A percentile compares a stretch with the other conserved stretches of the same genome.
phyloP scores from a whole-genome alignment of 1,284 basidiomycete species.

The Sporisorium sorghi region DNA sequence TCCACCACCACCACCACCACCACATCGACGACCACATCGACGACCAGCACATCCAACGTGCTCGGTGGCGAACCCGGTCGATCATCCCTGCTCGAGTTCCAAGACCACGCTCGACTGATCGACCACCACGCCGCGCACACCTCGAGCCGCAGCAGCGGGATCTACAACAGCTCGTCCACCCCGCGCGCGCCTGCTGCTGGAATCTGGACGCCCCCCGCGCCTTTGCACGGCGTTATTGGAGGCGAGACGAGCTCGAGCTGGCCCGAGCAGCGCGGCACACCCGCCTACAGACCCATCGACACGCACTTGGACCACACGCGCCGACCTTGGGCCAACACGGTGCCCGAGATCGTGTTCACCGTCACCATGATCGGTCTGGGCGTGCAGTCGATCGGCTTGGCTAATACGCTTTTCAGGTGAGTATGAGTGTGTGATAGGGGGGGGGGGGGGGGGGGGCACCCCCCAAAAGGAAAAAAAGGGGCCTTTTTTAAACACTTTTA shows the following conservation, averaged over 20 bases:
- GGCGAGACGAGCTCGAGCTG: constrained; percentile 8
- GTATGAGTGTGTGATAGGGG: too few species aligned
- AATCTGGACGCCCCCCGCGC: constrained; percentile 13
- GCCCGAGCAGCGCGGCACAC: constrained; percentile 19
- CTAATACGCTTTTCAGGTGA: constrained; percentile 22
- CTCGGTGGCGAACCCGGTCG: background rate
- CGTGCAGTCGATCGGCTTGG: constrained; percentile 20
- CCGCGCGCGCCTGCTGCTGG: constrained; percentile 13
- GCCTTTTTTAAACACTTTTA: too few species aligned
- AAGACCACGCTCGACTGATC: constrained; percentile 13
- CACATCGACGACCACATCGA: constrained; percentile 2
- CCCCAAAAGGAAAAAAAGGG: too few species aligned
- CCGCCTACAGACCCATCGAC: constrained; percentile 18
- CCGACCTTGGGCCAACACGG: constrained; percentile 21
- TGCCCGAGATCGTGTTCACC: constrained; percentile 18
- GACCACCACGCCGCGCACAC: constrained; percentile 18
- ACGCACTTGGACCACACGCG: constrained; percentile 3
- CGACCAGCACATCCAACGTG: background rate
- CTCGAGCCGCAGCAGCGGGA: background rate
- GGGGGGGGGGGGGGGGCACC: too few species aligned
- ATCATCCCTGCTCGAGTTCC: constrained; percentile 12
- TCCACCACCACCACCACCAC: constrained; percentile 1
- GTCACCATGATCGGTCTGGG: constrained; percentile 23
- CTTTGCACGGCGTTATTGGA: constrained; percentile 10
- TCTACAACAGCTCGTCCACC: background rate